phyloP scores from a whole-genome alignment of 306 rosid genomes.

The Cyamopsis tetragonoloba region DNA sequence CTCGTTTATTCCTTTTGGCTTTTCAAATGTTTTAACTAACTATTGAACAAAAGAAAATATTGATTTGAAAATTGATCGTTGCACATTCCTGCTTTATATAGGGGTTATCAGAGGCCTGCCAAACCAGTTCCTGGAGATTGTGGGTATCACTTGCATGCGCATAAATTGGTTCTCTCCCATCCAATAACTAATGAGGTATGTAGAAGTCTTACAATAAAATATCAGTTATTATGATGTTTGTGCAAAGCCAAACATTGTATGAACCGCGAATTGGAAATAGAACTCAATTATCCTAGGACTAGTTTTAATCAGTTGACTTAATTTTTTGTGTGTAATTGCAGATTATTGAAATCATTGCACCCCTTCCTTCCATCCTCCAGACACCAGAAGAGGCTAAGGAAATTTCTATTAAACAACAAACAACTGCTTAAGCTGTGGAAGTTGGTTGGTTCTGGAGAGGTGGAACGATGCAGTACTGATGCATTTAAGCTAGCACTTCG shows the following conservation, averaged over 20 bases:
- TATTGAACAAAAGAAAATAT: not conserved
- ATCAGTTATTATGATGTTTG: not conserved
- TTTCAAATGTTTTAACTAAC: not conserved
- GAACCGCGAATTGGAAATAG: not conserved
- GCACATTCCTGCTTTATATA: slow-evolving; percentile 14
- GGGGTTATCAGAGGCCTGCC: slow-evolving; percentile 75
- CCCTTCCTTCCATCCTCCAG: slow-evolving; percentile 55
- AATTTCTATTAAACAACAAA: not conserved
- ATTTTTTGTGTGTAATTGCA: slow-evolving; percentile 23
- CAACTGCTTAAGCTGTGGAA: not conserved
- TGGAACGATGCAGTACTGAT: not conserved
- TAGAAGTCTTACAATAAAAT: not conserved
- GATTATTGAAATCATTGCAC: slow-evolving; percentile 56
- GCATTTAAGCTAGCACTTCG: not conserved
- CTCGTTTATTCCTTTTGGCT: not conserved
- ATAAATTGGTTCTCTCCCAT: slow-evolving; percentile 59
- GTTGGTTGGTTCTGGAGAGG: not conserved
- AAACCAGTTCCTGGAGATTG: slow-evolving; percentile 93
- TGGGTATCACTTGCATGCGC: slow-evolving; percentile 85
- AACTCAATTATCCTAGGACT: not conserved
- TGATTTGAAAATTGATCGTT: not conserved
- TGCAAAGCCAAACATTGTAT: not conserved
- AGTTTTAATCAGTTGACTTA: not conserved
- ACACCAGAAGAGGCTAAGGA: slow-evolving; percentile 29
- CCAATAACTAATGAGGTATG: slow-evolving; percentile 68